Evolutionary conservation across 2,329 filamentous ascomycete genomes (phyloP), one percentile per base, ranked within the genome.

Genomic region (Cyphellophora europaea): DNA sequence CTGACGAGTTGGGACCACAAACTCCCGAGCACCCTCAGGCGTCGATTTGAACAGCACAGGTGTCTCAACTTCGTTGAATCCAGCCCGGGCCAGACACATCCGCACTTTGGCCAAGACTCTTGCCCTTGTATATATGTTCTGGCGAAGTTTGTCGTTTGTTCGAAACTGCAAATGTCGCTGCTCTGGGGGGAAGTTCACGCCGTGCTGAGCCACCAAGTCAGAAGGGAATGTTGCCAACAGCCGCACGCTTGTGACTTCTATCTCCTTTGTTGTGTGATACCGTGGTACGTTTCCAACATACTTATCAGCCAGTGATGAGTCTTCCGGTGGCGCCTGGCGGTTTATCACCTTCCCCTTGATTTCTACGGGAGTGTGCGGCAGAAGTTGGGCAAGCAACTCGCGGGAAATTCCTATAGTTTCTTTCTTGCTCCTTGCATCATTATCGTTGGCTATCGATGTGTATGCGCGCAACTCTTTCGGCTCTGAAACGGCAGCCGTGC

Each of bases 1-100:
- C 21, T 71, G 73, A 17, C 91, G 71, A 1, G 88, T 93, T 0
- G 91, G 91, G 4, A 98, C 89, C 5, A 98, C 59, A 43, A 98
- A 98, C 56, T 98, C 91, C 32, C 89, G 72, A 1, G 91, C 93
- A 1, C 91, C 91, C 62, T 98, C 91, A 0, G 91, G 86, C 0
- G 91, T 98, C 0, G 91, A 95, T 58, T 96, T 98, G 72, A 98
- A 98, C 1, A 98, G 70, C 3, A 95, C 65, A 0, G 91, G 91
- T 0, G 91, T 98, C 56, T 98, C 91, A 19, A 96, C 73, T 47
- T 96, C 82, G 10, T 72, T 65, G 50, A 88, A 89, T 1, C 67
- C 70, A 16, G 69, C 65, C 4, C 66, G 56, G 11, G 69, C 63
- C 19, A 87, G 63, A 36, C 71, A 66, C 6, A 66, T 52, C 30